phyloP scores from a whole-genome alignment of 2,329 filamentous ascomycete genomes.

The Pseudogymnoascus sp. region DNA sequence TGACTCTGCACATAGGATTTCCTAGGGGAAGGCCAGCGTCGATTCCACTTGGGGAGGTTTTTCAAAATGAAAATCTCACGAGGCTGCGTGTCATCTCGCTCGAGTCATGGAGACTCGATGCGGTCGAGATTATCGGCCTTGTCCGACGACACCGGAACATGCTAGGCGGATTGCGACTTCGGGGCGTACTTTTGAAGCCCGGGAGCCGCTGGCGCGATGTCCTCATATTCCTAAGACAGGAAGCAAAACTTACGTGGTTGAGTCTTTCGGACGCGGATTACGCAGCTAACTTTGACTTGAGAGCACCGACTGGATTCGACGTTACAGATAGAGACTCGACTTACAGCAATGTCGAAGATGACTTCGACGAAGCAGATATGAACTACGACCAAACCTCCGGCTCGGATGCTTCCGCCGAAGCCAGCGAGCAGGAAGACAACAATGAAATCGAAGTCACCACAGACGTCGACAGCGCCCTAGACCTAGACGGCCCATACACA shows the following conservation, averaged over 20 bases:
- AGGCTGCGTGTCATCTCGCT: constrained; percentile 55
- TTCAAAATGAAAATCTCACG: constrained; percentile 53
- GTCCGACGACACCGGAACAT: constrained; percentile 45
- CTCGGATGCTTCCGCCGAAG: constrained; percentile 24
- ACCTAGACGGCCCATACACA: constrained; percentile 4
- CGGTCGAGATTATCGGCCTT: constrained; percentile 51
- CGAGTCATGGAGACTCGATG: constrained; percentile 52
- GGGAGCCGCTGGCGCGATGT: constrained; percentile 54
- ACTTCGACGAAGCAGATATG: constrained; percentile 21
- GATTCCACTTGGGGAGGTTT: constrained; percentile 49
- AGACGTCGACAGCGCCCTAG: constrained; percentile 11
- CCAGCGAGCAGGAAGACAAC: constrained; percentile 11
- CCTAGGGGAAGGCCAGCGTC: constrained; percentile 46
- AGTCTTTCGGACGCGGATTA: constrained; percentile 55
- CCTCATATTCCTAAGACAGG: constrained; percentile 43
- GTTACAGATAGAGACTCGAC: constrained; percentile 20
- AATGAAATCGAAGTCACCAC: constrained; percentile 30
- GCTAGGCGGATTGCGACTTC: constrained; percentile 49
- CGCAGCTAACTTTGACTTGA: constrained; percentile 40
- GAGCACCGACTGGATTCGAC: constrained; percentile 10
- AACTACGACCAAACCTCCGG: constrained; percentile 17
- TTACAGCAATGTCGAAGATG: constrained; percentile 15
- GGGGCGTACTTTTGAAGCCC: constrained; percentile 51
- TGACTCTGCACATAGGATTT: constrained; percentile 56
- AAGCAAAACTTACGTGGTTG: constrained; percentile 49